Evolutionary conservation across 2,329 filamentous ascomycete species (phyloP), one percentile per base, ranked within the genome.

Genomic region (Nothophaeocryptopus gaeumannii): DNA sequence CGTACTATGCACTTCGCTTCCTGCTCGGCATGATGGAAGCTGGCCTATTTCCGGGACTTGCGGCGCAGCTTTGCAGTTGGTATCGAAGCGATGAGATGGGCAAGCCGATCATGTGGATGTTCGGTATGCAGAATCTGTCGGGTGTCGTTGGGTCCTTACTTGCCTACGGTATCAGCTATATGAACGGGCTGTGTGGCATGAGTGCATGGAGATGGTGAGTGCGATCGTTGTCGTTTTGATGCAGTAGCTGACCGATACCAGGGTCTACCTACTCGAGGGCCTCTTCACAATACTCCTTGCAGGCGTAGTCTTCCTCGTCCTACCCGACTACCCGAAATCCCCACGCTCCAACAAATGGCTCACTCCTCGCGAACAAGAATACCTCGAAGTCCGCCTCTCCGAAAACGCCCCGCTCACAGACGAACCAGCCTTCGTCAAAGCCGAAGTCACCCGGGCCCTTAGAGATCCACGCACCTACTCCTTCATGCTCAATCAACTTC

Each of bases 21-120:
- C 72, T 82, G 12, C 74, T 90, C 1, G 86, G 86, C 16, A 72
- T 89, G 34, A 78, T 79, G 13, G 88, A 93, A 67, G 75, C 87
- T 8, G 88, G 87, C 5, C 74, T 91, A 0, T 77, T 78, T 45
- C 69, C 33, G 59, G 68, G 67, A 12, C 48, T 59, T 75, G 73
- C 65, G 74, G 36, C 71, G 36, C 55, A 58, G 39, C 41, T 61
- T n/a, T 50, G 51, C n/a, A 50, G 43, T 26, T 60, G 51, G 41
- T 60, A 60, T 45, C 50, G 50, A 30, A 47, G 55, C 11, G 52
- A 53, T 16, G 54, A 56, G 14, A 54, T 51, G 52, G 47, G 45
- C 11, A 58, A 55, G 35, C 53, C 52, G 2, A 50, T 55, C 30
- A 57, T 57, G 54, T 57, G 54, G 52, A 57, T 57, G 48, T 57